Evolutionary conservation across 805 yeast species (phyloP).

Genomic region (Phaffomyces antillensis): DNA sequence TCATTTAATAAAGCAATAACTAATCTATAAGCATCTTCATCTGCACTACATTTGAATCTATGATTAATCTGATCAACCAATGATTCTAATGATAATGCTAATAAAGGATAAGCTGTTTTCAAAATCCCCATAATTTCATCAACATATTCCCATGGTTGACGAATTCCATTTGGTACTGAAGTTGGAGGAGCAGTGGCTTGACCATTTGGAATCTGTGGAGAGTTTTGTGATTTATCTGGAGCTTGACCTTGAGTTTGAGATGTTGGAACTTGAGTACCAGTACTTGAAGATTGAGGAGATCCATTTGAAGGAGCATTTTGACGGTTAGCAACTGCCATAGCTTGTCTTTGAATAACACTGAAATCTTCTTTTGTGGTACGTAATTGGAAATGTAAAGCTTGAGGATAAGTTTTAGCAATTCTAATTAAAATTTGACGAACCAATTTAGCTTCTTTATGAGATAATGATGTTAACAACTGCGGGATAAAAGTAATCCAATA

Average conservation of each 20-base stretch:
- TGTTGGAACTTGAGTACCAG: conserved; percentile 5
- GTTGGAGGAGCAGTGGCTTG: conserved; percentile 3
- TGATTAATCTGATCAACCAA: conserved; percentile 93
- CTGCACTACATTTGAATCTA: conserved; percentile 87
- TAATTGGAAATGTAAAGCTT: conserved; percentile 92
- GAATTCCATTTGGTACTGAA: conserved; percentile 22
- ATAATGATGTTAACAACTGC: conserved; percentile 79
- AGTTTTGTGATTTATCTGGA: conserved; percentile 1
- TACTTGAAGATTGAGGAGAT: conserved; percentile 6
- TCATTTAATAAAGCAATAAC: conserved; percentile 90
- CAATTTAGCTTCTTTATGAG: conserved; percentile 84
- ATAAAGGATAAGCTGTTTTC: conserved; percentile 91
- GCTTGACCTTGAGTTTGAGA: conserved; percentile 6
- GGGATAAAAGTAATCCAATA: conserved; percentile 98
- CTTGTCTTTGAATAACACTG: conserved; percentile 78
- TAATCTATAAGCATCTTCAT: conserved; percentile 91
- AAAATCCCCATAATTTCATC: conserved; percentile 89
- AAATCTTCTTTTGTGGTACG: conserved; percentile 94
- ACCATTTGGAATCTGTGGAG: conserved; percentile 7
- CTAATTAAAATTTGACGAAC: conserved; percentile 83
- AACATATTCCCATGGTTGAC: conserved; percentile 90
- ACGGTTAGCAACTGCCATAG: conserved; percentile 39
- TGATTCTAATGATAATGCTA: conserved; percentile 89
- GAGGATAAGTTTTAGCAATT: conserved; percentile 96
- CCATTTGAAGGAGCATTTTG: conserved; percentile 14